A percentile compares a stretch with the other conserved stretches of the same genome.
phyloP scores from a whole-genome alignment of 345 rosid genomes.

The Anacardium occidentale region DNA sequence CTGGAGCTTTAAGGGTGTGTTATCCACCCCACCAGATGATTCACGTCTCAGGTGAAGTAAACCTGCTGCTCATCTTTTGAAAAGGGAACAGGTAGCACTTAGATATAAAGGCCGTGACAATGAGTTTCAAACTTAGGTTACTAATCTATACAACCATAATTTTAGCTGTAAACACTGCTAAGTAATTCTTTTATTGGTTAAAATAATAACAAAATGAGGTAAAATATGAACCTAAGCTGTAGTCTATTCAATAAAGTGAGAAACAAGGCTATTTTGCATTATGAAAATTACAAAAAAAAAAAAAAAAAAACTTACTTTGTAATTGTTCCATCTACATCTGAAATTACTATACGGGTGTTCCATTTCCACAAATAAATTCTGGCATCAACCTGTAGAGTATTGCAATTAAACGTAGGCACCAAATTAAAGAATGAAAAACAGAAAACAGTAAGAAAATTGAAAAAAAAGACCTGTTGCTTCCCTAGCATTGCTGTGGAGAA shows the following conservation, averaged over 20 bases:
- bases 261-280: background rate
- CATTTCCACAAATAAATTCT: constrained; percentile 95
- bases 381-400: constrained; percentile 71
- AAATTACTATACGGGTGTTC: constrained; percentile 82
- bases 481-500: constrained; percentile 93
- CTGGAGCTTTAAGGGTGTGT: too few relatives aligned
- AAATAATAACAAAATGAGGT: background rate
- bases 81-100: background rate
- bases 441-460: background rate
- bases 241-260: background rate
- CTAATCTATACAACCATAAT: too few relatives aligned
- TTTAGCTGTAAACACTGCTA: background rate
- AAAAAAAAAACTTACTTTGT: constrained; percentile 56
- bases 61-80: background rate
- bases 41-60: background rate
- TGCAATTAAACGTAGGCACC: constrained; percentile 6
- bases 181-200: constrained; percentile 2
- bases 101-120: too few relatives aligned
- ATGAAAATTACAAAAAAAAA: background rate
- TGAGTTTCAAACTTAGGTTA: too few relatives aligned
- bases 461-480: constrained; percentile 63
- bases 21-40: background rate
- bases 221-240: background rate
- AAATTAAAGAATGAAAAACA: constrained; percentile 14
- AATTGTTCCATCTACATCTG: constrained; percentile 99